phyloP scores from a whole-genome alignment of 257 asterid species.

The Solanum chiquidenum region DNA sequence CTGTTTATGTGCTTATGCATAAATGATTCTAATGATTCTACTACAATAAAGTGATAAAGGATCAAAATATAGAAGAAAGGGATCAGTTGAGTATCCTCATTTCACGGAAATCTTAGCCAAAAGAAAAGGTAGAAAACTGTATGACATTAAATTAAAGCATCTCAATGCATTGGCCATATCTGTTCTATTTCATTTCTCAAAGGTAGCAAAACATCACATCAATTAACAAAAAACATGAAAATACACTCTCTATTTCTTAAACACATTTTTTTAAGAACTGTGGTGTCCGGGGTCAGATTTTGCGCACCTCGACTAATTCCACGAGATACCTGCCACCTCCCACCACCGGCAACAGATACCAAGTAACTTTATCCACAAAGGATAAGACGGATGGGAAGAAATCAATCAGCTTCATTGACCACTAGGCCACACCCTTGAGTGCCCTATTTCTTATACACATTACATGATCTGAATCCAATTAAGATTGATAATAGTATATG shows the following conservation, averaged over 20 bases:
- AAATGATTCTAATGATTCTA: not conserved
- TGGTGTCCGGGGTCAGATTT: not conserved
- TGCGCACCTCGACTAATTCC: not conserved
- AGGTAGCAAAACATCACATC: not conserved
- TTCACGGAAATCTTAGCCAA: not conserved
- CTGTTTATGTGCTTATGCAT: not conserved
- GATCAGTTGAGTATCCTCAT: not conserved
- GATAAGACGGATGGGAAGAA: not conserved
- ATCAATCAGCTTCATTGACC: not conserved
- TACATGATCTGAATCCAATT: not conserved
- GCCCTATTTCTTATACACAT: not conserved
- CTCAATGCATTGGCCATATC: not conserved
- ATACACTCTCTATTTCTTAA: not conserved
- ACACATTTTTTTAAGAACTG: not conserved
- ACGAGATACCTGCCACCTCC: not conserved
- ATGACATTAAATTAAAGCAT: not conserved
- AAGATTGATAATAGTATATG: not conserved
- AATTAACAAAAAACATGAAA: not conserved
- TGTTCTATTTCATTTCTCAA: not conserved
- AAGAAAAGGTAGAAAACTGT: not conserved
- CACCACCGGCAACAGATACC: not conserved
- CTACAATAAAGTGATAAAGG: not conserved
- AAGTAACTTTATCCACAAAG: not conserved
- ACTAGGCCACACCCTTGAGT: not conserved
- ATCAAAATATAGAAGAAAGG: not conserved